phyloP scores from a whole-genome alignment of 208 protist genomes.

The Crithidia acanthocephali region DNA sequence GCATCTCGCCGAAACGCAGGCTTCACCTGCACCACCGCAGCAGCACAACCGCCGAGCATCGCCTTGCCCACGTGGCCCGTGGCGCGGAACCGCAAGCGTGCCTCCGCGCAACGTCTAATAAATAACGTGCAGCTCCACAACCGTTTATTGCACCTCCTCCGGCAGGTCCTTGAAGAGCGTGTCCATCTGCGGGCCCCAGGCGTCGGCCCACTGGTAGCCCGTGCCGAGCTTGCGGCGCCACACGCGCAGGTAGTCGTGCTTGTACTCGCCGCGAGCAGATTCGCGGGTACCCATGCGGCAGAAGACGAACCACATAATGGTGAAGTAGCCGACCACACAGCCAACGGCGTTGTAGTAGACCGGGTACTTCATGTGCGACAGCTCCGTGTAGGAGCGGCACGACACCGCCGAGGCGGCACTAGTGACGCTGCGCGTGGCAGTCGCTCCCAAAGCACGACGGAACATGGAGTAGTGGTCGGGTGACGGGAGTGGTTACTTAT shows the following conservation, averaged over 20 bases:
- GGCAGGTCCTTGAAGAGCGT: constrained; percentile 85
- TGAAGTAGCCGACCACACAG: constrained; percentile 68
- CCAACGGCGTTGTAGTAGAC: constrained; percentile 49
- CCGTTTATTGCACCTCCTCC: constrained; percentile 64
- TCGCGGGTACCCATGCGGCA: constrained; percentile 58
- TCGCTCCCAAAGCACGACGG: constrained; percentile 66
- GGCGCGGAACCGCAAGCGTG: not conserved
- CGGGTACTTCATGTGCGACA: constrained; percentile 88
- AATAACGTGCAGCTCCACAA: not conserved
- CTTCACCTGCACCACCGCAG: not conserved
- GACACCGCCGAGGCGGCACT: constrained; percentile 29
- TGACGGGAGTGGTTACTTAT: too few relatives aligned
- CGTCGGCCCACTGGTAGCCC: constrained; percentile 91
- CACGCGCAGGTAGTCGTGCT: constrained; percentile 82
- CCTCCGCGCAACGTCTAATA: constrained; percentile 13
- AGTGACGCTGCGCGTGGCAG: constrained; percentile 34
- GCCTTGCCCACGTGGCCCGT: too few relatives aligned
- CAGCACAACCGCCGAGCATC: too few relatives aligned
- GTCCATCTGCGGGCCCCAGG: constrained; percentile 81
- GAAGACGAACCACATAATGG: constrained; percentile 80
- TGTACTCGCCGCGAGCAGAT: constrained; percentile 60
- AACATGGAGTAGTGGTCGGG: constrained; percentile 44
- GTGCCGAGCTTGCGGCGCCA: constrained; percentile 89
- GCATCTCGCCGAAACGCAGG: not conserved
- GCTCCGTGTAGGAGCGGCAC: constrained; percentile 74